Evolutionary conservation across 2,329 filamentous ascomycete genomes (phyloP).

Genomic region (Fusarium ramigenum): DNA sequence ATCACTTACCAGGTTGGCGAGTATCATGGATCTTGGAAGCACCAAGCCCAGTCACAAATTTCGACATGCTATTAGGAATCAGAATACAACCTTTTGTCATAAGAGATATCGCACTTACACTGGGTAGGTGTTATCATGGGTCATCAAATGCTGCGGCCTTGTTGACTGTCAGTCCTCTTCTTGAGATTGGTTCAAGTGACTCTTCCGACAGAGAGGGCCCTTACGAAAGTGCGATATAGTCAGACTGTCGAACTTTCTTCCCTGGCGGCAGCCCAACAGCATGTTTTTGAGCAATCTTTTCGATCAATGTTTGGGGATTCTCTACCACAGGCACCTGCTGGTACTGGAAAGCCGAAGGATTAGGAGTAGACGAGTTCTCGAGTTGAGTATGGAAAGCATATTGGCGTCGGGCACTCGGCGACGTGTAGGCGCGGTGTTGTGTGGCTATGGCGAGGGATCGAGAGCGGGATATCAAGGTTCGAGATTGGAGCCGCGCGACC

Average conservation of each 20-base stretch:
- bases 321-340: slow-evolving; percentile 46
- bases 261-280: slow-evolving; percentile 77
- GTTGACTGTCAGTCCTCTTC: too few species aligned
- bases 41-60: too few species aligned
- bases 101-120: too few species aligned
- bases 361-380: slow-evolving; percentile 58
- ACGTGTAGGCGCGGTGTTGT: slow-evolving; percentile 21
- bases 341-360: slow-evolving; percentile 64
- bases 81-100: too few species aligned
- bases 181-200: too few species aligned
- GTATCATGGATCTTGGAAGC: too few species aligned
- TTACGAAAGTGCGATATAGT: too few species aligned
- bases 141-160: too few species aligned
- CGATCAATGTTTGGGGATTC: slow-evolving; percentile 80
- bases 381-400: slow-evolving; percentile 68
- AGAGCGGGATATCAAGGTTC: slow-evolving; percentile 6
- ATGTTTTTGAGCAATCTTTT: slow-evolving; percentile 90
- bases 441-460: slow-evolving; percentile 18
- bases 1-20: too few species aligned
- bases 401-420: slow-evolving; percentile 9
- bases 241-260: slow-evolving; percentile 59
- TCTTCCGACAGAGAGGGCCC: too few species aligned
- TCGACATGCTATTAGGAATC: too few species aligned
- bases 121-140: too few species aligned
- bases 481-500: slow-evolving; percentile 6